Evolutionary conservation across 805 yeast genomes (phyloP).

Genomic region (Myxozyma nipponensis): DNA sequence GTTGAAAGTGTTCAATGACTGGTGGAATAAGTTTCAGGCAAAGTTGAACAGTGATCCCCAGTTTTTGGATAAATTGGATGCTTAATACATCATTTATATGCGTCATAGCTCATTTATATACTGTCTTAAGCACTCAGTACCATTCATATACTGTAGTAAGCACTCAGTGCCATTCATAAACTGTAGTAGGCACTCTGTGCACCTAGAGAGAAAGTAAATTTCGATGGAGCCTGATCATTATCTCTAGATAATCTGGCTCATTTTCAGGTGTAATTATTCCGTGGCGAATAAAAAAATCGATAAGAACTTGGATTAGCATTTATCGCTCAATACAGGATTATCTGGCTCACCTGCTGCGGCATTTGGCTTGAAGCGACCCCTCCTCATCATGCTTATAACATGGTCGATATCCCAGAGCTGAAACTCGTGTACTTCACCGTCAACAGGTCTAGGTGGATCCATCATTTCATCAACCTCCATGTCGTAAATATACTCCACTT

Average conservation of each 20-base stretch:
- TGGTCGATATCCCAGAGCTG: conserved; percentile 57
- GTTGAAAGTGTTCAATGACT: conserved; percentile 79
- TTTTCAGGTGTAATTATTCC: conserved; percentile 63
- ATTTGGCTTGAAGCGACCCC: conserved; percentile 80
- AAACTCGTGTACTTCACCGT: conserved; percentile 76
- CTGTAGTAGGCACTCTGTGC: too few relatives aligned
- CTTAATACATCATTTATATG: conserved; percentile 15
- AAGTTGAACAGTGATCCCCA: conserved; percentile 77
- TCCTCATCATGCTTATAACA: conserved; percentile 39
- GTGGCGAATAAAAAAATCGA: conserved; percentile 85
- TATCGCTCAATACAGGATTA: conserved; percentile 29
- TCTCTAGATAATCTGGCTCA: conserved; percentile 63
- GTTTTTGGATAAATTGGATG: conserved; percentile 54
- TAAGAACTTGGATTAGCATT: conserved; percentile 43
- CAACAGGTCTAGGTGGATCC: conserved; percentile 55
- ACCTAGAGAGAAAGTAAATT: too few relatives aligned
- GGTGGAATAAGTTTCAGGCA: conserved; percentile 91
- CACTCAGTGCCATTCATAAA: too few relatives aligned
- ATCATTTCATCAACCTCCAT: conserved; percentile 48
- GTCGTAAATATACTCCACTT: conserved; percentile 78
- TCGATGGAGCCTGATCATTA: conserved; percentile 62
- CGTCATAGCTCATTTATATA: not conserved
- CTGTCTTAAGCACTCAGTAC: too few relatives aligned
- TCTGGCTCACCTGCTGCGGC: conserved; percentile 50
- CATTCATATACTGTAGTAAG: too few relatives aligned